phyloP scores from a whole-genome alignment of 1,139 yeast genomes.

The Sugiyamaella xylanicola region DNA sequence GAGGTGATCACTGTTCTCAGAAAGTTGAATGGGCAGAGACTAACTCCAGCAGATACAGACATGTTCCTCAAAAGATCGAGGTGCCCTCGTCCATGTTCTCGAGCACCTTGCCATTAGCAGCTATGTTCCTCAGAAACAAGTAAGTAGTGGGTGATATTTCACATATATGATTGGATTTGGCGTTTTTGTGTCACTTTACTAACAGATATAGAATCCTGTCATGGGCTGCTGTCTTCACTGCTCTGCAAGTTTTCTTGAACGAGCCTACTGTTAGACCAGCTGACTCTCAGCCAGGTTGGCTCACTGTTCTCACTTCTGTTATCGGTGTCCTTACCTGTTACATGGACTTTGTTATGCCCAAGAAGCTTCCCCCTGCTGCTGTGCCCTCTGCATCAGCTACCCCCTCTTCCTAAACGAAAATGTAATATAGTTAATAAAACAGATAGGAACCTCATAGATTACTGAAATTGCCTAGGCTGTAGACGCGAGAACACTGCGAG shows the following conservation, averaged over 20 bases:
- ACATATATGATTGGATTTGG: slow-evolving; percentile 12
- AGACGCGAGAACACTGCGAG: too few relatives aligned
- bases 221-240: slow-evolving; percentile 59
- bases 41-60: slow-evolving; percentile 33
- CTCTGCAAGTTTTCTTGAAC: slow-evolving; percentile 54
- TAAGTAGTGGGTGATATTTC: slow-evolving; percentile 21
- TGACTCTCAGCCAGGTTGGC: slow-evolving; percentile 41
- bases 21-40: neutral
- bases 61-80: slow-evolving; percentile 34
- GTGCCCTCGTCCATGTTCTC: slow-evolving; percentile 46
- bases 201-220: slow-evolving; percentile 49
- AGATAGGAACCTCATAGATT: too few relatives aligned
- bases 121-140: slow-evolving; percentile 55
- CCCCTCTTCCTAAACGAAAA: slow-evolving; percentile 1
- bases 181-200: neutral
- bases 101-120: slow-evolving; percentile 64
- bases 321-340: slow-evolving; percentile 42
- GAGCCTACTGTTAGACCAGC: slow-evolving; percentile 47
- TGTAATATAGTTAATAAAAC: neutral
- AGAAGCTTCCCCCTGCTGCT: slow-evolving; percentile 24
- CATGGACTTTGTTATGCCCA: slow-evolving; percentile 43
- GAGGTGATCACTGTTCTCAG: too few relatives aligned
- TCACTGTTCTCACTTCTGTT: slow-evolving; percentile 37
- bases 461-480: too few relatives aligned
- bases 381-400: slow-evolving; percentile 24